Evolutionary conservation across 352 stramenopile genomes (phyloP).

Genomic region (Pythium aquatile): DNA sequence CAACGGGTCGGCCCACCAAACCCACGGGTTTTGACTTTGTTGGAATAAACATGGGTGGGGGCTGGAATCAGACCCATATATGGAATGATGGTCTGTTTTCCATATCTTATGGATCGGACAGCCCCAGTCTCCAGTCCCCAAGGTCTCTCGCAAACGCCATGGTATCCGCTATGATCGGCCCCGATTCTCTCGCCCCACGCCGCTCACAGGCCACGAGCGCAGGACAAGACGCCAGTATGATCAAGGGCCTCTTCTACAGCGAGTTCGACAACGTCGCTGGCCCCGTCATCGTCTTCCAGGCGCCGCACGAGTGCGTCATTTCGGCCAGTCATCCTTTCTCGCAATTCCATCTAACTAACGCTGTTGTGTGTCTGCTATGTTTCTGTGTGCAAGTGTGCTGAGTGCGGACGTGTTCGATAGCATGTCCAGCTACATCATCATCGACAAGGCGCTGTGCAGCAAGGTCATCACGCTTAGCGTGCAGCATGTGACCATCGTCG

Average conservation of each 20-base stretch:
- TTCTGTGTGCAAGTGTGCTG: conserved; percentile 47
- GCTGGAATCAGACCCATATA: conserved; percentile 10
- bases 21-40: not conserved
- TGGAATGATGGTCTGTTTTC: not conserved
- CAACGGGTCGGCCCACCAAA: not conserved
- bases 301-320: conserved; percentile 63
- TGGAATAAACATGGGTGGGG: not conserved
- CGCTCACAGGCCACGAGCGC: not conserved
- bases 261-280: conserved; percentile 92
- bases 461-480: conserved; percentile 87
- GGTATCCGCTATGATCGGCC: not conserved
- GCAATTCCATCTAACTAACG: not conserved
- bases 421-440: conserved; percentile 88
- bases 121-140: not conserved
- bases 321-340: not conserved
- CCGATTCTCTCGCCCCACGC: not conserved
- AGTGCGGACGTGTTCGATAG: conserved; percentile 85
- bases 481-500: conserved; percentile 83
- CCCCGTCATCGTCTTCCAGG: conserved; percentile 90
- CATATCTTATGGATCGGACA: conserved; percentile 14
- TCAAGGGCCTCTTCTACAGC: conserved; percentile 89
- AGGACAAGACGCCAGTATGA: conserved; percentile 33
- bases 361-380: not conserved
- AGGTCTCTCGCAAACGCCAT: not conserved
- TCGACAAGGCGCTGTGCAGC: conserved; percentile 83